Evolutionary conservation across 139 green algal species (phyloP).

Genomic region (Nannochloris sp.): DNA sequence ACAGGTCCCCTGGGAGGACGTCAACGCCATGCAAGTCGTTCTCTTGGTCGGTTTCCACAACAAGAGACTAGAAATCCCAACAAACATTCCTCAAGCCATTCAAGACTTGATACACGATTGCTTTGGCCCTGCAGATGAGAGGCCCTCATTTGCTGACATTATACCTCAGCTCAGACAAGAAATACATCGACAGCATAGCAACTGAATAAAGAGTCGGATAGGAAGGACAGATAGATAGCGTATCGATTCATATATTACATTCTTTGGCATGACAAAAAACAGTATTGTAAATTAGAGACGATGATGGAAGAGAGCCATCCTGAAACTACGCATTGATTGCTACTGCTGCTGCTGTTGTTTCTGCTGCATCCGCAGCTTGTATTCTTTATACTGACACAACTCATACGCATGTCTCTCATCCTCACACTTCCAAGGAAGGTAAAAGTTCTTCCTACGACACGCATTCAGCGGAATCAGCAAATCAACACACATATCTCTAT

Average conservation of each 20-base stretch:
- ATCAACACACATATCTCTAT: constrained; percentile 83
- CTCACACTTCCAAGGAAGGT: constrained; percentile 68
- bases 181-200: neutral
- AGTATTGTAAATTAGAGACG: neutral
- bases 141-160: constrained; percentile 52
- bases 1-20: constrained; percentile 73
- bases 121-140: constrained; percentile 39
- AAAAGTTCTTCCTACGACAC: constrained; percentile 56
- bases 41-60: constrained; percentile 73
- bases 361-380: constrained; percentile 37
- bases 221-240: too few relatives aligned
- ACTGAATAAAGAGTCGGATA: too few relatives aligned
- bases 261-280: too few relatives aligned
- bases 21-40: constrained; percentile 84
- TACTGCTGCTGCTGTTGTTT: neutral
- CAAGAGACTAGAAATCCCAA: constrained; percentile 58
- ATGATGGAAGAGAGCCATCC: too few relatives aligned
- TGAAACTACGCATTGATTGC: too few relatives aligned
- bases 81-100: constrained; percentile 44
- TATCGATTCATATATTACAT: too few relatives aligned
- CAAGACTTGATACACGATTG: constrained; percentile 52
- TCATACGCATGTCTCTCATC: constrained; percentile 72
- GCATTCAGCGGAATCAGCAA: constrained; percentile 84
- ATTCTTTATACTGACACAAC: constrained; percentile 76
- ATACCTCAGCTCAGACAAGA: constrained; percentile 17